phyloP scores from a whole-genome alignment of 2,329 filamentous ascomycete genomes.

The Fusarium tjaetaba region DNA sequence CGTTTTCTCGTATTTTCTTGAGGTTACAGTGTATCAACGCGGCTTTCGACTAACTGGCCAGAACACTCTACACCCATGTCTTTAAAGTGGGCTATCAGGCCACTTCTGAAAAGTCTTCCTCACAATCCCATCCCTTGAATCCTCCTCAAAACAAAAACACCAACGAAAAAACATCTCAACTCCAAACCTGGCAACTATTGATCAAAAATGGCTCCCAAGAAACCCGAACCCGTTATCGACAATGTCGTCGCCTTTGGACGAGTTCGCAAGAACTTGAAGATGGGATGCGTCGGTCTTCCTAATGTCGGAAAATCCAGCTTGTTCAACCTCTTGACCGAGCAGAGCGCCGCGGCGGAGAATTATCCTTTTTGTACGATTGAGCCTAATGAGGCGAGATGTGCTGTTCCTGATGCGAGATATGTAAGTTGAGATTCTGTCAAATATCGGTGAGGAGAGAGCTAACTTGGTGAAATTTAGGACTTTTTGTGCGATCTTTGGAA shows the following conservation, averaged over 20 bases:
- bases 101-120: slow-evolving; percentile 42
- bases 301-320: slow-evolving; percentile 58
- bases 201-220: slow-evolving; percentile 56
- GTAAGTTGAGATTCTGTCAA: slow-evolving; percentile 44
- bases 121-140: slow-evolving; percentile 5
- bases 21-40: neutral
- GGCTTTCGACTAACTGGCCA: slow-evolving; percentile 9
- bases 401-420: slow-evolving; percentile 56
- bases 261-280: slow-evolving; percentile 57
- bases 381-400: slow-evolving; percentile 57
- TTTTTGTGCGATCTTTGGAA: slow-evolving; percentile 58
- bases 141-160: slow-evolving; percentile 7
- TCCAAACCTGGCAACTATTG: neutral
- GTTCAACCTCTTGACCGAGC: slow-evolving; percentile 58
- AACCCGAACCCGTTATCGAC: slow-evolving; percentile 51
- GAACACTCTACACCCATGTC: slow-evolving; percentile 34
- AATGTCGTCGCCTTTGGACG: slow-evolving; percentile 58
- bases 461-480: slow-evolving; percentile 45
- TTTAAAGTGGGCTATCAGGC: slow-evolving; percentile 43
- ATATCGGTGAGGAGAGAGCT: neutral
- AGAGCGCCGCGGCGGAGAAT: slow-evolving; percentile 57
- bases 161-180: neutral
- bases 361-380: slow-evolving; percentile 60
- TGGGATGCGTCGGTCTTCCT: slow-evolving; percentile 58
- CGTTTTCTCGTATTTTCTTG: neutral